Evolutionary conservation across 2,329 filamentous ascomycete genomes (phyloP).

Genomic region (Zymoseptoria crescenta): DNA sequence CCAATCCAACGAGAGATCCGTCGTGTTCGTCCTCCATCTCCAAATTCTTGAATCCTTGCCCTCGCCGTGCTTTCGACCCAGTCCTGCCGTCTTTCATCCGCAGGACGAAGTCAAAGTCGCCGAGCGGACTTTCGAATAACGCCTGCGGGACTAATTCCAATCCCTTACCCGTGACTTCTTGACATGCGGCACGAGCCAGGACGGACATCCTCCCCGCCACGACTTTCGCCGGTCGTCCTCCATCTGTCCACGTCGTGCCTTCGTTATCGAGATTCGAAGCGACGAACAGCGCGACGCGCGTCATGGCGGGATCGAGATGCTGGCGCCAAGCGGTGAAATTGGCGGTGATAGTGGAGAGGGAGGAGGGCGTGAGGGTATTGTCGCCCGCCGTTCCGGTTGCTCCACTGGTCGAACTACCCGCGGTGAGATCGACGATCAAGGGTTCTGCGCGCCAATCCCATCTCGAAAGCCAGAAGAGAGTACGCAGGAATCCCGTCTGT

Average conservation of each 20-base stretch:
- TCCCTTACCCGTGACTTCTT: slow-evolving; percentile 36
- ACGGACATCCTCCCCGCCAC: slow-evolving; percentile 75
- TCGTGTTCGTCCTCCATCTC: slow-evolving; percentile 47
- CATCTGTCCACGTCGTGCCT: slow-evolving; percentile 73
- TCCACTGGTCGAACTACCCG: slow-evolving; percentile 8
- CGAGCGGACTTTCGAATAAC: slow-evolving; percentile 65
- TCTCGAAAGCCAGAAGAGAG: slow-evolving; percentile 67
- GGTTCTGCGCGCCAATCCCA: slow-evolving; percentile 91
- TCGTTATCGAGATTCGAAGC: slow-evolving; percentile 71
- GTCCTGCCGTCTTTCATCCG: slow-evolving; percentile 47
- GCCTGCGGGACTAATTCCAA: slow-evolving; percentile 38
- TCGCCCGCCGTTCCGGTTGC: slow-evolving; percentile 26
- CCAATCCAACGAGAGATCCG: slow-evolving; percentile 44
- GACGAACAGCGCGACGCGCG: slow-evolving; percentile 70
- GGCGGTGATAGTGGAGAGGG: slow-evolving; percentile 55
- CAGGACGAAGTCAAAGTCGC: slow-evolving; percentile 82
- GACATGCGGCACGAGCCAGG: slow-evolving; percentile 68
- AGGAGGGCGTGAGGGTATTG: slow-evolving; percentile 47
- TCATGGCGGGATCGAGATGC: slow-evolving; percentile 74
- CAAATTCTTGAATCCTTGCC: slow-evolving; percentile 70
- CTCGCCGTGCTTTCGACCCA: slow-evolving; percentile 23
- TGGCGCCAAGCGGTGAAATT: slow-evolving; percentile 78
- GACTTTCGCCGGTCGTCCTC: slow-evolving; percentile 63
- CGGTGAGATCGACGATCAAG: slow-evolving; percentile 64
- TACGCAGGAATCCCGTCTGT: slow-evolving; percentile 72